Percentiles rank a stretch among this genome's conserved stretches.
Conservation (phyloP, 495 filamentous ascomycete species). For the Talaromyces ruber region DNA sequence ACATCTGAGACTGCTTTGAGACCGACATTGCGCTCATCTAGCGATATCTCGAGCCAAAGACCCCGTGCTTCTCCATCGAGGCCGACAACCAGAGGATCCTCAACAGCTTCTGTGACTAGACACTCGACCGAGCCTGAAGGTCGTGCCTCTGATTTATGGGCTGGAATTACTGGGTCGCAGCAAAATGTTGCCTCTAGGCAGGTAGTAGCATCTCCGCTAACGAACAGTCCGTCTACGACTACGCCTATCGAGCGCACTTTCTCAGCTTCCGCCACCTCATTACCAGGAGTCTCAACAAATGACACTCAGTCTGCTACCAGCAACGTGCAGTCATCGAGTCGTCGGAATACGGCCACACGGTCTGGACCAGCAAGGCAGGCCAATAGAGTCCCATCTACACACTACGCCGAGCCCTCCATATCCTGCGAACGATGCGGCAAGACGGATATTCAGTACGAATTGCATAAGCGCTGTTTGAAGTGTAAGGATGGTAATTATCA, state of each 20-base stretch:
- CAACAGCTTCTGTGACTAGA: constrained; percentile 17
- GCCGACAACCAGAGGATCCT: constrained; percentile 16
- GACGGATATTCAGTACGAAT: constrained; percentile 63
- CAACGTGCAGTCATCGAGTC: constrained; percentile 11
- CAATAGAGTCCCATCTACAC: constrained; percentile 24
- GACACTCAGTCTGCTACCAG: constrained; percentile 8
- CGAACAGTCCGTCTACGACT: neutral
- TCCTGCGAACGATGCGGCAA: constrained; percentile 60
- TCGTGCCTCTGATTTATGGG: constrained; percentile 21
- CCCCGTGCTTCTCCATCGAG: constrained; percentile 17
- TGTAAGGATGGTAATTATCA: constrained; percentile 66
- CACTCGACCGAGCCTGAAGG: constrained; percentile 32
- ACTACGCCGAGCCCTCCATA: constrained; percentile 62
- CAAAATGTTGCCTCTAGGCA: constrained; percentile 15
- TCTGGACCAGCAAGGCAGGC: constrained; percentile 26
- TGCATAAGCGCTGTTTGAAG: constrained; percentile 67
- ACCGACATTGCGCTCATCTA: constrained; percentile 30
- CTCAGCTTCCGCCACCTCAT: neutral
- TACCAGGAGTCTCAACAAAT: neutral
- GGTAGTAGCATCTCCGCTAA: constrained; percentile 12
- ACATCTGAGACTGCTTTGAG: constrained; percentile 29
- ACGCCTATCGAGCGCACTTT: neutral
- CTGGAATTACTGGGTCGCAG: constrained; percentile 15
- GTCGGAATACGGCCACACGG: constrained; percentile 11
- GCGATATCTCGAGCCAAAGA: constrained; percentile 32